Evolutionary conservation across 306 rosid species (phyloP).

Genomic region (Parietaria judaica): DNA sequence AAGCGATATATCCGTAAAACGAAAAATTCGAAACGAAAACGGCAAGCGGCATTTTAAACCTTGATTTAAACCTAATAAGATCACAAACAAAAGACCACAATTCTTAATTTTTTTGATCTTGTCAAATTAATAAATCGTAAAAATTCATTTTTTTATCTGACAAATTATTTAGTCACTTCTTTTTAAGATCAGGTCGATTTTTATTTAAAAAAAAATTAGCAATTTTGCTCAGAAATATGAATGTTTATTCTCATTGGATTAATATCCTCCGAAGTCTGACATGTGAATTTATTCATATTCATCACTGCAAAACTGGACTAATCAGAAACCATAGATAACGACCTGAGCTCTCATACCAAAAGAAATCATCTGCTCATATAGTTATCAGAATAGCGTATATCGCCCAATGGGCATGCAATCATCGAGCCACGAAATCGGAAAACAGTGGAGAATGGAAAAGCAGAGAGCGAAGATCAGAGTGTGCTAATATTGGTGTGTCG

Average conservation of each 20-base stretch:
- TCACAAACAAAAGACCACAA: too few species aligned
- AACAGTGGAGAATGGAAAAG: not conserved
- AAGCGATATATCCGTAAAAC: too few species aligned
- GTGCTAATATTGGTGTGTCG: slow-evolving; percentile 32
- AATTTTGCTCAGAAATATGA: slow-evolving; percentile 46
- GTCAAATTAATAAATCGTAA: too few species aligned
- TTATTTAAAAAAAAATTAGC: not conserved
- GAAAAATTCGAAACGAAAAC: too few species aligned
- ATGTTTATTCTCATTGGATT: slow-evolving; percentile 57
- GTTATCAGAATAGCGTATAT: slow-evolving; percentile 75
- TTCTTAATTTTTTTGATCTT: too few species aligned
- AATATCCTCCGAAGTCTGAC: slow-evolving; percentile 87
- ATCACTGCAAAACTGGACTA: slow-evolving; percentile 25
- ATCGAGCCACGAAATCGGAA: slow-evolving; percentile 33
- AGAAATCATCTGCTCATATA: slow-evolving; percentile 21
- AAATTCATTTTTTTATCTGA: too few species aligned
- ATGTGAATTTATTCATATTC: slow-evolving; percentile 60
- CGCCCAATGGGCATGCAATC: slow-evolving; percentile 62
- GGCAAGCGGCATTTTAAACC: too few species aligned
- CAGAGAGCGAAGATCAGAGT: slow-evolving; percentile 39
- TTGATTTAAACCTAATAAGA: too few species aligned
- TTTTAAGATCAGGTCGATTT: too few species aligned
- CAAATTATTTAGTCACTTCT: too few species aligned
- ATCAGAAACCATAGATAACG: not conserved
- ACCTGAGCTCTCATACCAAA: slow-evolving; percentile 39